Conservation (phyloP, 139 green algal species). For the Chlorella sp. region DNA sequence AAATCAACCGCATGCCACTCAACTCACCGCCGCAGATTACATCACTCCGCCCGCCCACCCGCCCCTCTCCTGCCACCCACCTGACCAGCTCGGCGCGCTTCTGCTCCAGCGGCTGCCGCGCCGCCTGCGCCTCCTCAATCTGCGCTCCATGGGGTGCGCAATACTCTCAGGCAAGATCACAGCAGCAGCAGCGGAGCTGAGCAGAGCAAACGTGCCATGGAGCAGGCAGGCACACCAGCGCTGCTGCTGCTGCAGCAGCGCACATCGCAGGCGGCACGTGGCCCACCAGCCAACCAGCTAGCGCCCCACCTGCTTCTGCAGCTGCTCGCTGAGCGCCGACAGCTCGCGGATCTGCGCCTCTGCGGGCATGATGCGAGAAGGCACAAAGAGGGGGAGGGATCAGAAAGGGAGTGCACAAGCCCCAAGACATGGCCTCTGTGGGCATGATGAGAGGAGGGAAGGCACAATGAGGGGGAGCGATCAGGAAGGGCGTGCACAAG, state of each 20-base stretch:
- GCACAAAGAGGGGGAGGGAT: too few species aligned
- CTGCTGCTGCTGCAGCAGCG: too few species aligned
- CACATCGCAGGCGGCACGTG: too few species aligned
- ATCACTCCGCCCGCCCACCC: too few species aligned
- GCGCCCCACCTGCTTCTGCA: conserved; percentile 7
- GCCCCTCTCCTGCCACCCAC: conserved; percentile 3
- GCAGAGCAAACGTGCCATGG: too few species aligned
- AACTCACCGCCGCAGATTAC: too few species aligned
- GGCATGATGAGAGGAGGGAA: not conserved
- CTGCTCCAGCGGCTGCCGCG: conserved; percentile 26
- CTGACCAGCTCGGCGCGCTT: not conserved
- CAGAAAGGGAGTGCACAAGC: not conserved
- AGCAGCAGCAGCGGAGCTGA: too few species aligned
- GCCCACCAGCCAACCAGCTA: not conserved
- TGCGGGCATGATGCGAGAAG: too few species aligned
- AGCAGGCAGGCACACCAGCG: too few species aligned
- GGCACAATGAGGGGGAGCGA: not conserved
- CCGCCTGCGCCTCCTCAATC: not conserved
- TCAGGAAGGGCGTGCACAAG: too few species aligned
- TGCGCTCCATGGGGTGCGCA: not conserved
- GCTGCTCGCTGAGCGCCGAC: not conserved
- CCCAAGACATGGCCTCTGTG: not conserved
- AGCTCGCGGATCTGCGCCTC: conserved; percentile 44
- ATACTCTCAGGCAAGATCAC: too few species aligned
- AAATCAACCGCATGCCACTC: not conserved